phyloP scores from a whole-genome alignment of 1,139 yeast species.

The Eremothecium gossypii region DNA sequence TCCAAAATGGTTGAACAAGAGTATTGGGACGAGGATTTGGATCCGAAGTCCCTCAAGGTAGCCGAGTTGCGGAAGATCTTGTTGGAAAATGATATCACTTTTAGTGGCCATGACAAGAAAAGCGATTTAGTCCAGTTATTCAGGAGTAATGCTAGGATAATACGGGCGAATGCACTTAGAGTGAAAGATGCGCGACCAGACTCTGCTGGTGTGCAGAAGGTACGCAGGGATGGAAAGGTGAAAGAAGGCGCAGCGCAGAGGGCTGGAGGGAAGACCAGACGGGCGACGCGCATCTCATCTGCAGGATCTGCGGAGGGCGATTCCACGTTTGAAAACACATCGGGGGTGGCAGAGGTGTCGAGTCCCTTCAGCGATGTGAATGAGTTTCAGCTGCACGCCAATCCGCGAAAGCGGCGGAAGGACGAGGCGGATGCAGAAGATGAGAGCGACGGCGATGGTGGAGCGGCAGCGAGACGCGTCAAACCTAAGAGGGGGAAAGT shows the following conservation, averaged over 20 bases:
- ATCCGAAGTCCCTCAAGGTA: conserved; percentile 51
- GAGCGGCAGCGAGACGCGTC: background rate
- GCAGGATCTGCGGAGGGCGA: background rate
- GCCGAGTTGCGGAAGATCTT: conserved; percentile 58
- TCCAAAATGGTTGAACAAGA: conserved; percentile 6
- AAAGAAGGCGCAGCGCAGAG: conserved; percentile 5
- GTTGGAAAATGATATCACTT: conserved; percentile 45
- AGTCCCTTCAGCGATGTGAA: conserved; percentile 8
- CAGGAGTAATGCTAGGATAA: conserved; percentile 34
- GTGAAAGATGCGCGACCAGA: conserved; percentile 12
- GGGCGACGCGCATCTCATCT: conserved; percentile 4
- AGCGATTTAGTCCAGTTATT: conserved; percentile 47
- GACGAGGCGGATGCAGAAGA: conserved; percentile 4
- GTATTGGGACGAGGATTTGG: conserved; percentile 38
- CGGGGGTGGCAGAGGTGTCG: background rate
- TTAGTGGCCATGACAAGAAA: conserved; percentile 56
- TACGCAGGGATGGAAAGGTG: conserved; percentile 8
- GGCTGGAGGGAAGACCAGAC: conserved; percentile 3
- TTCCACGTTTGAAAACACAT: background rate
- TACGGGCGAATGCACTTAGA: conserved; percentile 15
- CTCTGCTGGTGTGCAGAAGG: conserved; percentile 12
- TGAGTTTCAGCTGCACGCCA: conserved; percentile 7
- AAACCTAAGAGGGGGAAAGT: conserved; percentile 6
- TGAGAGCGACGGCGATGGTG: background rate
- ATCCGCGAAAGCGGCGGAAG: conserved; percentile 5